Conservation (phyloP, 305 asterid genomes). For the Rubia occidens region DNA sequence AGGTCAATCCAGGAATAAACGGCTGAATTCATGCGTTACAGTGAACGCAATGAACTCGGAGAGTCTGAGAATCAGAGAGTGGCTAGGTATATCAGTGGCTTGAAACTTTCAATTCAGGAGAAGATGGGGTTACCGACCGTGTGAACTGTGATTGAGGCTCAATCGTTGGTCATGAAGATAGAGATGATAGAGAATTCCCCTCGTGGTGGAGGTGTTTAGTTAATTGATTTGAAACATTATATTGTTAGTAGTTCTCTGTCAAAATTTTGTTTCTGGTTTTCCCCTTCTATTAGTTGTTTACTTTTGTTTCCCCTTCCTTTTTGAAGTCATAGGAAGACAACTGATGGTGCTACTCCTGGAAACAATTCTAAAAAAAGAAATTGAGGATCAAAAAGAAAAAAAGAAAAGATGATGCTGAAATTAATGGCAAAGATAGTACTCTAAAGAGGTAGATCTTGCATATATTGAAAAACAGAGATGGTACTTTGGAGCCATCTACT, state of each 20-base stretch:
- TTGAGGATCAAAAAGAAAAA: conserved; percentile 48
- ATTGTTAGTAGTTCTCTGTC: neutral
- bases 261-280: neutral
- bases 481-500: conserved; percentile 32
- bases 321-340: conserved; percentile 25
- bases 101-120: too few species aligned
- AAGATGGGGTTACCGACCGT: too few species aligned
- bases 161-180: too few species aligned
- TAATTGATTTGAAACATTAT: neutral
- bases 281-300: neutral
- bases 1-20: too few species aligned
- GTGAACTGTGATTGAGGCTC: too few species aligned
- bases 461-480: conserved; percentile 23
- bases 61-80: too few species aligned
- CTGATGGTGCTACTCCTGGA: conserved; percentile 20
- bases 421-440: conserved; percentile 11
- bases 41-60: too few species aligned
- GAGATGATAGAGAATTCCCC: too few species aligned
- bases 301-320: neutral
- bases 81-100: too few species aligned
- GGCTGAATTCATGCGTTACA: too few species aligned
- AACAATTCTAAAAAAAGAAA: conserved; percentile 42
- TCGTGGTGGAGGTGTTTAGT: too few species aligned
- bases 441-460: conserved; percentile 18
- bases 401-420: conserved; percentile 36